A percentile compares a stretch with the other conserved stretches of the same genome.
phyloP scores from a whole-genome alignment of 164 flowering plant species.

The Tetrastigma voinierianum region DNA sequence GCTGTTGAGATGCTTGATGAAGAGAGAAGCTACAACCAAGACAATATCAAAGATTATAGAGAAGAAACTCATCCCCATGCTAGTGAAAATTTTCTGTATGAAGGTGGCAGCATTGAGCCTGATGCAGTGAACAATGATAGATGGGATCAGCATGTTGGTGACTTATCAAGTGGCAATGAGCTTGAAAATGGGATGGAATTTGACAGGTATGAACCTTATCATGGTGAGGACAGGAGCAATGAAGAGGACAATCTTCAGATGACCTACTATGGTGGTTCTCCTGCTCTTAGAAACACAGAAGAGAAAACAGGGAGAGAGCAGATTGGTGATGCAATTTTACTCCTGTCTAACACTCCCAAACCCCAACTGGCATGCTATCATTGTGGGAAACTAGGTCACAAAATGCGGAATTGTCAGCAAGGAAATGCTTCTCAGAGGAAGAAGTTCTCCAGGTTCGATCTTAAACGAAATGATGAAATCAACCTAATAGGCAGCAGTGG shows the following conservation, averaged over 20 bases:
- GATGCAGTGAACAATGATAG: constrained; percentile 37
- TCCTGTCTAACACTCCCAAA: constrained; percentile 13
- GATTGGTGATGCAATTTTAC: constrained; percentile 5
- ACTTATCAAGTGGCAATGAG: constrained; percentile 17
- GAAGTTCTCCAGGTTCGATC: constrained; percentile 19
- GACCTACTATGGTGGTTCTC: constrained; percentile 24
- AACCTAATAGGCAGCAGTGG: constrained; percentile 18
- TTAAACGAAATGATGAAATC: constrained; percentile 16
- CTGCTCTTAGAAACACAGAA: constrained; percentile 11
- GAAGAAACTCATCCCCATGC: constrained; percentile 18
- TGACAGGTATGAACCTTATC: constrained; percentile 47
- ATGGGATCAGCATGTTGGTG: constrained; percentile 37
- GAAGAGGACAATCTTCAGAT: constrained; percentile 21
- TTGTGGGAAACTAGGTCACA: constrained; percentile 47
- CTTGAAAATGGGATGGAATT: constrained; percentile 31
- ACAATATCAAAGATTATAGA: constrained; percentile 11
- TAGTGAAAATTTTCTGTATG: constrained; percentile 20
- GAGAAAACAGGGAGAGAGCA: constrained; percentile 14
- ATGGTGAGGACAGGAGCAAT: constrained; percentile 27
- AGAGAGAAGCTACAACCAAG: constrained; percentile 15
- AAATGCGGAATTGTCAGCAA: constrained; percentile 35
- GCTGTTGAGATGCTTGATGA: constrained; percentile 19
- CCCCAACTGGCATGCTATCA: constrained; percentile 24
- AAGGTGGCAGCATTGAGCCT: constrained; percentile 18
- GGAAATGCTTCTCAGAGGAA: constrained; percentile 16